Evolutionary conservation across 2,329 filamentous ascomycete genomes (phyloP).

Genomic region (Penicillium sp.): DNA sequence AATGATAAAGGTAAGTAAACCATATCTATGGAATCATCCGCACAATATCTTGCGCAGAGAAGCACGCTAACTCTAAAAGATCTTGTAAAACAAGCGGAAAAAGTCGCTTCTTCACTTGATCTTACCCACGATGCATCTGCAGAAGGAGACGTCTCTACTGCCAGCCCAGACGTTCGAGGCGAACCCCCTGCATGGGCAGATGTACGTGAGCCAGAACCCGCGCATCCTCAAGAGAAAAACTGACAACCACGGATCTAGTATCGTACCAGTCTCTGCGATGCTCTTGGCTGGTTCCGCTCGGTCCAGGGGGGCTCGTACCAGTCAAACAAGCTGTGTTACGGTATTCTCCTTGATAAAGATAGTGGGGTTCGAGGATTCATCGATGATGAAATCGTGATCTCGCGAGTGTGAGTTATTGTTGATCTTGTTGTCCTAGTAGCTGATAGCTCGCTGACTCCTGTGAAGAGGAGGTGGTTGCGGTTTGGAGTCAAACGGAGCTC

Average conservation of each 20-base stretch:
- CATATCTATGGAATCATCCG: neutral
- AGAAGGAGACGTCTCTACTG: neutral
- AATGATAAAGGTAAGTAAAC: neutral
- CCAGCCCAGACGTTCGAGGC: slow-evolving; percentile 18
- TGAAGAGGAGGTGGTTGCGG: slow-evolving; percentile 52
- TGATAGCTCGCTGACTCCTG: slow-evolving; percentile 12
- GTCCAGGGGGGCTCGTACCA: slow-evolving; percentile 60
- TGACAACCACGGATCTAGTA: slow-evolving; percentile 19
- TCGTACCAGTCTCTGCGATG: slow-evolving; percentile 61
- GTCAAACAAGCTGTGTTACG: slow-evolving; percentile 47
- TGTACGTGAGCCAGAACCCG: slow-evolving; percentile 16
- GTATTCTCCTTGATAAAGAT: slow-evolving; percentile 58
- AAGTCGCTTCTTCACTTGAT: neutral
- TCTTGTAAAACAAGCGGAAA: neutral
- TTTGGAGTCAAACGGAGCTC: slow-evolving; percentile 44
- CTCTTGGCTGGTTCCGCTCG: slow-evolving; percentile 58
- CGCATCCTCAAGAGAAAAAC: neutral
- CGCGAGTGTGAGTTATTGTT: slow-evolving; percentile 50
- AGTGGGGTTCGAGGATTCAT: slow-evolving; percentile 55
- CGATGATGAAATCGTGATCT: slow-evolving; percentile 59
- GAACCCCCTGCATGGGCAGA: slow-evolving; percentile 55
- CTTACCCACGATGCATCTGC: neutral
- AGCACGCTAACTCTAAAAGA: neutral
- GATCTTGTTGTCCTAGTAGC: neutral
- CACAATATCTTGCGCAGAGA: neutral